These are phyloP conservation scores for Melastoma malabathricum DNA, from an alignment of 345 rosid species.

Conservation along the genomic window DNA sequence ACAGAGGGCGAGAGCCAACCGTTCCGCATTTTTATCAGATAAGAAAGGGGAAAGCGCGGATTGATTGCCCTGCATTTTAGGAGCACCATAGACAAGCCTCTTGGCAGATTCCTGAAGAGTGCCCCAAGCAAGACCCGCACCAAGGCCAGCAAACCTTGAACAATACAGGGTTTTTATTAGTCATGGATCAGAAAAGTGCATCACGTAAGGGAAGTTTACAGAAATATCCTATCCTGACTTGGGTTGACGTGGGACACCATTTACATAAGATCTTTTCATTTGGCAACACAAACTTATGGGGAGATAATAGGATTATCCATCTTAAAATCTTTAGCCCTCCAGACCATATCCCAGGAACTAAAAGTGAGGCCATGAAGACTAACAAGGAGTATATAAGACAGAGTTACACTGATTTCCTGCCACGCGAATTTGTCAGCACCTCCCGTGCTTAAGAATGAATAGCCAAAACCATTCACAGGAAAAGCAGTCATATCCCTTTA, in stretches of 20 bases:
- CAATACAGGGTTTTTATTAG: conserved; percentile 17
- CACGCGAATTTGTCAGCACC: no score
- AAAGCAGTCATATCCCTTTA: no score
- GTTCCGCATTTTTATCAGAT: conserved; percentile 84
- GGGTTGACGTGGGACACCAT: not conserved
- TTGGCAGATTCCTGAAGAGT: conserved; percentile 75
- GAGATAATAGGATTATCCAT: no score
- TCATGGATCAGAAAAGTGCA: conserved; percentile 7
- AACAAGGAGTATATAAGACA: no score
- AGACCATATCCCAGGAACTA: no score
- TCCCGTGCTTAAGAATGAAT: no score
- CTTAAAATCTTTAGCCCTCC: no score
- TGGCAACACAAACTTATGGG: no score
- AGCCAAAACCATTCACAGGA: no score
- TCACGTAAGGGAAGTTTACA: not conserved
- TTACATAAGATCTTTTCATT: not conserved
- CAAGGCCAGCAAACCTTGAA: conserved; percentile 93
- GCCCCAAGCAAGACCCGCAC: conserved; percentile 99
- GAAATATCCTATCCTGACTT: not conserved
- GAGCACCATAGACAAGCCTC: conserved; percentile 67
- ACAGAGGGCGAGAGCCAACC: conserved; percentile 80
- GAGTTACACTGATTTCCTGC: no score
- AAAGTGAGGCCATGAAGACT: no score
- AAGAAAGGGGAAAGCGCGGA: conserved; percentile 61
- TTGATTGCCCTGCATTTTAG: conserved; percentile 34